Evolutionary conservation across 140 eudicot species (phyloP).

Genomic region (Cichorium intybus): DNA sequence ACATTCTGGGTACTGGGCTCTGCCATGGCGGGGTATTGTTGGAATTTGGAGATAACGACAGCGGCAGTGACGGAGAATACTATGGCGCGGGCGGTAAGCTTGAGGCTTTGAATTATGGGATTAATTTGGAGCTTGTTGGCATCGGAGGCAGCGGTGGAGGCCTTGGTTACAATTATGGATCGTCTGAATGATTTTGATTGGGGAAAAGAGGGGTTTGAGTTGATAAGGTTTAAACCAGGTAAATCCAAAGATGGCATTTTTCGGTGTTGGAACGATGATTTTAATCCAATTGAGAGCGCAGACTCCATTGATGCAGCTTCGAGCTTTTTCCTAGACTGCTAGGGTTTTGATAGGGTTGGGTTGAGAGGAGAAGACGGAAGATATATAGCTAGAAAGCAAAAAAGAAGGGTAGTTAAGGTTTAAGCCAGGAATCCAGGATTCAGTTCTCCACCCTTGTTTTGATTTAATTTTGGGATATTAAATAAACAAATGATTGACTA

Average conservation of each 20-base stretch:
- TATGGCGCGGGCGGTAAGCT: constrained; percentile 50
- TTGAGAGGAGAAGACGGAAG: background rate
- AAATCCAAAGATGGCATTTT: background rate
- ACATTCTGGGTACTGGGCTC: constrained; percentile 26
- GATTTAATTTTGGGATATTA: too few species aligned
- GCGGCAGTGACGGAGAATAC: constrained; percentile 45
- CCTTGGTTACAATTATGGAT: constrained; percentile 14
- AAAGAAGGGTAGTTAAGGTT: constrained; percentile 1
- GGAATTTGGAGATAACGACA: constrained; percentile 36
- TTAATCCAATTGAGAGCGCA: constrained; percentile 19
- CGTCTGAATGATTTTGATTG: constrained; percentile 19
- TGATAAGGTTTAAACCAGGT: constrained; percentile 6
- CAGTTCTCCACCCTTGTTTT: background rate
- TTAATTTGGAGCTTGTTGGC: constrained; percentile 5
- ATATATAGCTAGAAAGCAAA: constrained; percentile 1
- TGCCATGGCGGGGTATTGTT: constrained; percentile 36
- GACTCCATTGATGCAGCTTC: constrained; percentile 32
- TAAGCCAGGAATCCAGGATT: too few species aligned
- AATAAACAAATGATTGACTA: too few species aligned
- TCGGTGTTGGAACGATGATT: constrained; percentile 25
- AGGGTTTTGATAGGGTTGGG: constrained; percentile 37
- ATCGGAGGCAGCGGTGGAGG: constrained; percentile 5
- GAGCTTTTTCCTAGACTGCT: background rate
- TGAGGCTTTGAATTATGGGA: constrained; percentile 33
- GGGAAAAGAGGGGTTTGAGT: constrained; percentile 14